Evolutionary conservation across 257 asterid genomes (phyloP).

Genomic region (Solanum ahanhuiri): DNA sequence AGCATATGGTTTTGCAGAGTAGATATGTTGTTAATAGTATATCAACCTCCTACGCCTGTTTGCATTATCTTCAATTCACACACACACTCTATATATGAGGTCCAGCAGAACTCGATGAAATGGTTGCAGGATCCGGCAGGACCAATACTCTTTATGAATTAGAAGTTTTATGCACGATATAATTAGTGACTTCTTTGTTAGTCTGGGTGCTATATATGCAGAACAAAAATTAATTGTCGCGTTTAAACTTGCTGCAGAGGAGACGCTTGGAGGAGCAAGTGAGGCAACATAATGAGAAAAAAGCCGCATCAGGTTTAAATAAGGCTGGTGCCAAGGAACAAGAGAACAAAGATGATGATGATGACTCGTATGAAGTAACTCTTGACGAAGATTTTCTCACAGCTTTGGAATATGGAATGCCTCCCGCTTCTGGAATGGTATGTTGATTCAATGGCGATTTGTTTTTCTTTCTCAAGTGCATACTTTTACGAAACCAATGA

Average conservation of each 20-base stretch:
- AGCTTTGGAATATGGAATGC: conserved; percentile 97
- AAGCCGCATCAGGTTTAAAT: conserved; percentile 24
- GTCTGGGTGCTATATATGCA: not conserved
- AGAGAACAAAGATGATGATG: conserved; percentile 37
- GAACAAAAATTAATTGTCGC: not conserved
- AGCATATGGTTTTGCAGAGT: not conserved
- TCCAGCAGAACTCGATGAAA: not conserved
- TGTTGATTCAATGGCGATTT: not conserved
- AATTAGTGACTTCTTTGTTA: not conserved
- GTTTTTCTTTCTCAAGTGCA: not conserved
- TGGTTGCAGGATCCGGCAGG: not conserved
- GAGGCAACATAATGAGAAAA: conserved; percentile 72
- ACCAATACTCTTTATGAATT: not conserved
- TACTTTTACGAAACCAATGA: not conserved
- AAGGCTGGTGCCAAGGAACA: conserved; percentile 12
- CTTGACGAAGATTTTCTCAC: conserved; percentile 89
- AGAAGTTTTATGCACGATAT: not conserved
- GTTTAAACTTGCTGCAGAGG: conserved; percentile 40
- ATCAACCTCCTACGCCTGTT: not conserved
- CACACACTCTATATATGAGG: not conserved
- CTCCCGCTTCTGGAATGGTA: conserved; percentile 99
- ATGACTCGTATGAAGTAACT: conserved; percentile 65
- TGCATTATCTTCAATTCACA: not conserved
- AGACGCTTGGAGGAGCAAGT: conserved; percentile 90
- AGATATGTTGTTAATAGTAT: not conserved